Percentiles rank a stretch among this genome's conserved stretches.
These are phyloP conservation scores for Yamadazyma blattariae DNA, from an alignment of 1,139 yeast species.

Conservation along the genomic window DNA sequence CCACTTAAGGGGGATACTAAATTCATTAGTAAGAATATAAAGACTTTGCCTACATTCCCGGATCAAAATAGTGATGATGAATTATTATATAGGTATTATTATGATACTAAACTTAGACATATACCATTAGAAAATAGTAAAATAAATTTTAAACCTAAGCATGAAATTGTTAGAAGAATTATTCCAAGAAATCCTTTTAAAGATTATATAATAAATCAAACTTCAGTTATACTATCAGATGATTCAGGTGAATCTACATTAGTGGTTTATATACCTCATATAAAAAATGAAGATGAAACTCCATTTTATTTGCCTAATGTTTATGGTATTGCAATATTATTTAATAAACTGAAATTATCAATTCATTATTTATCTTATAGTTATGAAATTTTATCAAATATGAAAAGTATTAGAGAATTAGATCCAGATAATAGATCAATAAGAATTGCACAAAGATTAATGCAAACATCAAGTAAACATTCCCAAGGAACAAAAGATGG, in stretches of 20 bases:
- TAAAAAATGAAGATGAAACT: constrained; percentile 53
- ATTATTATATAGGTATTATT: constrained; percentile 46
- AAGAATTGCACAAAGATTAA: constrained; percentile 76
- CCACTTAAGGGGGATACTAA: constrained; percentile 33
- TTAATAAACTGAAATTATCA: constrained; percentile 47
- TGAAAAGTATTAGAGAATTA: constrained; percentile 28
- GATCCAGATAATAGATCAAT: constrained; percentile 59
- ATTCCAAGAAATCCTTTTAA: constrained; percentile 88
- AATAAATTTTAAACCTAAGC: constrained; percentile 34
- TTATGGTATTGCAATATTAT: constrained; percentile 73
- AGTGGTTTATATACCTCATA: constrained; percentile 76
- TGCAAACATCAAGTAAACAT: constrained; percentile 80
- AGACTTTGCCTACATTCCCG: constrained; percentile 32
- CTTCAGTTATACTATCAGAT: constrained; percentile 55
- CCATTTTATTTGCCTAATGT: constrained; percentile 91
- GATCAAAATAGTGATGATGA: constrained; percentile 27
- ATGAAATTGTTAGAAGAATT: constrained; percentile 69
- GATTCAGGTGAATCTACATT: constrained; percentile 39
- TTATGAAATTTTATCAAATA: constrained; percentile 18
- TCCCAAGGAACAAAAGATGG: constrained; percentile 82
- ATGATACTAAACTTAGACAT: constrained; percentile 51
- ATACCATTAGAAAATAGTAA: constrained; percentile 36
- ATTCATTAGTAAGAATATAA: constrained; percentile 31
- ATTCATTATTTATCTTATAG: constrained; percentile 76
- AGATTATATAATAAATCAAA: constrained; percentile 80